phyloP scores from a whole-genome alignment of 108 stramenopile genomes.

The Skeletonema costatum region DNA sequence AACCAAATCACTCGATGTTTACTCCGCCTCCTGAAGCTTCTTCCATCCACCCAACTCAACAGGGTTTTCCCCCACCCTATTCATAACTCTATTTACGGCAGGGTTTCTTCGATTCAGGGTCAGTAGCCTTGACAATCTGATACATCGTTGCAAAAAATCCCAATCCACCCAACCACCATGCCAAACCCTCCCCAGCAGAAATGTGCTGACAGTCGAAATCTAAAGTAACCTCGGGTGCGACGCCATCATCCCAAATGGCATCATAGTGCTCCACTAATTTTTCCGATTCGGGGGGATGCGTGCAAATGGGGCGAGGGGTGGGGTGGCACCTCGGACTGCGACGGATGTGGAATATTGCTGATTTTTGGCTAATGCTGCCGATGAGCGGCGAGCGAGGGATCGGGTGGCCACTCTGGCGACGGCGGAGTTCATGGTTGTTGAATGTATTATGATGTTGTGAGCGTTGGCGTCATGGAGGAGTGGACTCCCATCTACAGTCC shows the following conservation, averaged over 20 bases:
- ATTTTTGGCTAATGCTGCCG: slow-evolving; percentile 41
- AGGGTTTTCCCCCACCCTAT: slow-evolving; percentile 37
- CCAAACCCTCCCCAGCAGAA: slow-evolving; percentile 71
- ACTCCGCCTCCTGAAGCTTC: slow-evolving; percentile 18
- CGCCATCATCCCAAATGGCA: slow-evolving; percentile 95
- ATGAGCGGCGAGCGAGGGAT: slow-evolving; percentile 62
- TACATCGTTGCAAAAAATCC: slow-evolving; percentile 74
- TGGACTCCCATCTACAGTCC: neutral
- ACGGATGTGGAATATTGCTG: slow-evolving; percentile 49
- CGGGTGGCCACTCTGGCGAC: slow-evolving; percentile 25
- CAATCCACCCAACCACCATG: slow-evolving; percentile 82
- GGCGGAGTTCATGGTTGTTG: slow-evolving; percentile 27
- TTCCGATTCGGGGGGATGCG: slow-evolving; percentile 76
- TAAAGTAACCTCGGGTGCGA: slow-evolving; percentile 93
- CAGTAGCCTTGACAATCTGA: slow-evolving; percentile 61
- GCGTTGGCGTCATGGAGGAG: too few species aligned
- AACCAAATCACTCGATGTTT: neutral
- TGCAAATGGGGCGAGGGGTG: slow-evolving; percentile 83
- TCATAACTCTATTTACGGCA: slow-evolving; percentile 47
- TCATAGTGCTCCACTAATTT: slow-evolving; percentile 93
- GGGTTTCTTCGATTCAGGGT: slow-evolving; percentile 73
- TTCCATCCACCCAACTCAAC: slow-evolving; percentile 33
- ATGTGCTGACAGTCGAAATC: slow-evolving; percentile 96
- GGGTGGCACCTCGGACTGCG: slow-evolving; percentile 49
- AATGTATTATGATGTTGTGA: neutral